Base-by-base conservation (phyloP, 2,329 filamentous ascomycete genomes). In the Sclerotinia borealis region DNA sequence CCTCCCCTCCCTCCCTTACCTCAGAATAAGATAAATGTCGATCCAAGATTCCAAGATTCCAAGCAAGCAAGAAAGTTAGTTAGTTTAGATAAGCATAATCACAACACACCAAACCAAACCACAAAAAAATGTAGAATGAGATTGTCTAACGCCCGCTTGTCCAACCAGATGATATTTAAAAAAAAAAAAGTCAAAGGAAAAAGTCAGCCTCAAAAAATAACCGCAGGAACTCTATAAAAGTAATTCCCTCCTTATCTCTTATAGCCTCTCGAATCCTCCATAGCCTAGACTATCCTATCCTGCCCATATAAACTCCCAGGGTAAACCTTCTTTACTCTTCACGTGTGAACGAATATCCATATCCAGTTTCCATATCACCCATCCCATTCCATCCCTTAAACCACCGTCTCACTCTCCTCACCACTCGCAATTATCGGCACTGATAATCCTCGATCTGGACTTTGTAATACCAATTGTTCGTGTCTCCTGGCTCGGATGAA, bases 381-480 rank as follows among this genome's bases (percentile, higher is more conserved):
- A 55, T 34, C 36, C 31, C 31, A 39, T 36, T 7, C 10, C 10
- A 39, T 27, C 43, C 47, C 25, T 72, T 81, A 93, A 67, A 93
- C 91, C 59, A 90, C 87, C 36, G 84, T 86, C 78, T 96, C 92
- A 0, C 89, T 82, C 55, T 82, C 81, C 80, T 98, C 95, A 52
- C 90, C 91, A 71, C 91, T 88, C 0, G 92, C 93, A 70, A 99
- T 90, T 63, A 99, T 84, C 2, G 95, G 89, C 47, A 96, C 85
- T 22, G 87, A 87, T 59, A 98, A 79, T 2, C 93, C 93, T 41
- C 95, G 84, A 71, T 96, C 93, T 0, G 95, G 95, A 74, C 92
- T 96, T 75, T 96, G 93, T 68, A 97, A 79, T 6, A 99, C 92
- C 58, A 99, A 80, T 75, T 95, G 91, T 78, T 99, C 95, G 74